Evolutionary conservation across 768 basidiomycete species (phyloP), one percentile per base, ranked within the genome.

Genomic region (Suillus spraguei): DNA sequence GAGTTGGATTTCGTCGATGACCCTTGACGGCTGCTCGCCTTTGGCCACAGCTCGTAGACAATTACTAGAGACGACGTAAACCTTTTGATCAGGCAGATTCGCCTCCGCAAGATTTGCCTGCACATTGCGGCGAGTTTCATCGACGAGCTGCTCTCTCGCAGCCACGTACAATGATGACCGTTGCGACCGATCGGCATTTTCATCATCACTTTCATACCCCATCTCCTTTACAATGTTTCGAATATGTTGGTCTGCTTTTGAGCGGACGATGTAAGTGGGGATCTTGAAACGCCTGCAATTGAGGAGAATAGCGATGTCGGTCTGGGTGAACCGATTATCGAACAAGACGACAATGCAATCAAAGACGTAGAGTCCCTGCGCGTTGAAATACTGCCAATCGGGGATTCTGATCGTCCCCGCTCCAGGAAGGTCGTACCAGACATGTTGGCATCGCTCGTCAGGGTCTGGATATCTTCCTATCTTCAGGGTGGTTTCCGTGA

Each of bases 341-440:
- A 67, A 68, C 24, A 67, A 41, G 16, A 67, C 59, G 20, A 68
- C 55, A 22, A 67, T 59, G 60, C 62, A 64, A 46, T 68, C 67
- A 42, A 66, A 68, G 58, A 67, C 63, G 32, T 62, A 65, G 13
- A 75, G 67, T 16, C 70, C 72, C 33, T 74, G 69, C 5, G 66
- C 58, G 33, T 73, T 72, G 66, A 75, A 74, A 61, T 75, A 75
- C 28, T 68, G 61, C 70, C 69, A 72, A 44, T 69, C 69, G 28
- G 69, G 65, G 28, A 70, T 63, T 38, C 56, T 63, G 11, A 69
- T 55, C 4, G 73, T 75, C 4, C 70, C 71, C 10, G 72, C 73
- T 36, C 73, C 74, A 2, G 74, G 73, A 41, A 74, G 60, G 47
- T 75, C 73, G 55, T 69, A 74, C 73, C 70, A 74, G 35, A 71